Percentiles rank a stretch among this genome's conserved stretches.
Conservation (phyloP, 2,329 filamentous ascomycete genomes). For the Bipolaris zeicola region DNA sequence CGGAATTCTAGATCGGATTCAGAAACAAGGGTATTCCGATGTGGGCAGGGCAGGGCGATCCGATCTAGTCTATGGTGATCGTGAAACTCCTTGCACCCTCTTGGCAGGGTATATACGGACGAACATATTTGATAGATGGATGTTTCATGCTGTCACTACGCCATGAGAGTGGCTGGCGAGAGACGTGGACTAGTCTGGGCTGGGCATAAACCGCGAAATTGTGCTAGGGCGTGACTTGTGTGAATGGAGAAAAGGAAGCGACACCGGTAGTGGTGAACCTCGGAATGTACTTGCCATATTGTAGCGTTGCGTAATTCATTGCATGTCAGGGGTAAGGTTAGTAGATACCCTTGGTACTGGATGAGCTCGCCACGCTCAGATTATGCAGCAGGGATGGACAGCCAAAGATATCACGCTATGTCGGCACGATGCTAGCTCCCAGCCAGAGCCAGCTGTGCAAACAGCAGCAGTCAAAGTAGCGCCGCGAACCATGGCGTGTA, state of each 20-base stretch:
- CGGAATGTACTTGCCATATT: neutral
- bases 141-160: neutral
- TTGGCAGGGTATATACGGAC: neutral
- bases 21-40: neutral
- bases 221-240: neutral
- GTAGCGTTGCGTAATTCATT: slow-evolving; percentile 3
- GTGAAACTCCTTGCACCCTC: neutral
- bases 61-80: neutral
- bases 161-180: neutral
- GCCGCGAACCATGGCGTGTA: slow-evolving; percentile 2
- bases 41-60: neutral
- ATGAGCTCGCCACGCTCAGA: neutral
- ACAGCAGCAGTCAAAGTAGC: neutral
- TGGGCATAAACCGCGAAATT: neutral
- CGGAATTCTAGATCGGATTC: neutral
- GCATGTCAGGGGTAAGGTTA: neutral
- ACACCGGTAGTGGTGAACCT: neutral
- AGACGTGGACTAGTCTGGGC: neutral
- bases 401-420: slow-evolving; percentile 9
- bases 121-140: neutral
- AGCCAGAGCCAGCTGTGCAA: neutral
- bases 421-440: slow-evolving; percentile 7
- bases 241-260: neutral
- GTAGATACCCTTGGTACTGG: neutral
- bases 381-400: neutral